Evolutionary conservation across 352 stramenopile genomes (phyloP).

Genomic region (Phytophthora parvispora): DNA sequence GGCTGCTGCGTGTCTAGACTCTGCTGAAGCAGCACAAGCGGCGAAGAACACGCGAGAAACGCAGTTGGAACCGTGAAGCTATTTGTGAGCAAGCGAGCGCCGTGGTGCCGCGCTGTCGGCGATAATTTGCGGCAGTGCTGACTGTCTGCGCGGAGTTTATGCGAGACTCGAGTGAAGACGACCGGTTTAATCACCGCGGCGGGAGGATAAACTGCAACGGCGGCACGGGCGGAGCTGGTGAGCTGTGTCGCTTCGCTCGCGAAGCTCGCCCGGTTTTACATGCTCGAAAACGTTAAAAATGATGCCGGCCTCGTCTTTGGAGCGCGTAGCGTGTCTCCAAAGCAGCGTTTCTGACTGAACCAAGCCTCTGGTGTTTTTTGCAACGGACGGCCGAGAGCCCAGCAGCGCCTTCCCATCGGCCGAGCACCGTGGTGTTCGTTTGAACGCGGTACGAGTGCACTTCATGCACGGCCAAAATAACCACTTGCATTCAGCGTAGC

Average conservation of each 20-base stretch:
- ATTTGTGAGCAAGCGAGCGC: constrained; percentile 13
- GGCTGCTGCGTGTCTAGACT: constrained; percentile 20
- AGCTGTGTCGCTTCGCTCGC: constrained; percentile 1
- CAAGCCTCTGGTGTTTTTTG: constrained; percentile 8
- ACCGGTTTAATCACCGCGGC: constrained; percentile 7
- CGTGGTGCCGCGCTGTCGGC: too few species aligned
- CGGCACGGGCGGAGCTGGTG: not conserved
- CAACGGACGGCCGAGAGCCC: too few species aligned
- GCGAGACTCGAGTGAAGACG: constrained; percentile 3
- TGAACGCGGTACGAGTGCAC: not conserved
- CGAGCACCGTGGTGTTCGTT: not conserved
- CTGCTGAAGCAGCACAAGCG: constrained; percentile 14
- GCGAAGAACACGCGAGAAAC: constrained; percentile 31
- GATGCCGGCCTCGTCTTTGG: constrained; percentile 17
- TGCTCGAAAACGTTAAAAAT: constrained; percentile 12
- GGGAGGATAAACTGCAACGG: not conserved
- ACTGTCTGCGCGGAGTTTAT: constrained; percentile 4
- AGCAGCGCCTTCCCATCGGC: too few species aligned
- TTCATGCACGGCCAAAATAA: not conserved
- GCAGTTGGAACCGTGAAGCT: constrained; percentile 4
- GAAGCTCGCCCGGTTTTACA: constrained; percentile 7
- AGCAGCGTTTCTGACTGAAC: constrained; percentile 13
- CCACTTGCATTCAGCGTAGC: not conserved
- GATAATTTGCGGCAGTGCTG: constrained; percentile 10
- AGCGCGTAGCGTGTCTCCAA: constrained; percentile 15